Evolutionary conservation across 345 rosid genomes (phyloP).

Genomic region (Litchi chinensis): DNA sequence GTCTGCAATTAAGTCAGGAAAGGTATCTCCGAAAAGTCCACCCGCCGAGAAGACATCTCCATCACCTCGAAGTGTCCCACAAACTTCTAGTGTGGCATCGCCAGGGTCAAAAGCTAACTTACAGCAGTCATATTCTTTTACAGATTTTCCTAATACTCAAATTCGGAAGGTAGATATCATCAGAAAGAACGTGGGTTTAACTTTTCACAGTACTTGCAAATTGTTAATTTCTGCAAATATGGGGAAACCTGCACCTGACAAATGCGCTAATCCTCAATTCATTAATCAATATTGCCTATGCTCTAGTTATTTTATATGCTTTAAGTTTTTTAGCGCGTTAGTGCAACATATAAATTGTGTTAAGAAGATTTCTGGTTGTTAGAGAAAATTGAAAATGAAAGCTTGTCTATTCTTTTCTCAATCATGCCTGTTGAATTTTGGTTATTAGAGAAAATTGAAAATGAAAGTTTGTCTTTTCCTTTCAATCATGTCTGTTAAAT

Average conservation of each 20-base stretch:
- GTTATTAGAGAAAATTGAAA: constrained; percentile 5
- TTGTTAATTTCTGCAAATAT: background rate
- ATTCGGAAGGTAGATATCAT: constrained; percentile 85
- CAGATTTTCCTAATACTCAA: constrained; percentile 91
- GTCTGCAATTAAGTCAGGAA: constrained; percentile 82
- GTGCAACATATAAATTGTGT: background rate
- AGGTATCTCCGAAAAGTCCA: constrained; percentile 42
- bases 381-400: constrained; percentile 4
- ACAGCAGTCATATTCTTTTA: constrained; percentile 59
- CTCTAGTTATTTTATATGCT: background rate
- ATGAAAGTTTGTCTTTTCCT: constrained; percentile 1
- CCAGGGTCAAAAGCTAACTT: constrained; percentile 44
- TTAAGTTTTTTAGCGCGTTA: background rate
- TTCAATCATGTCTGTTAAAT: background rate
- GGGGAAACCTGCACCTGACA: background rate
- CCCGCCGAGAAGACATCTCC: constrained; percentile 47
- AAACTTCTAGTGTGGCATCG: constrained; percentile 37
- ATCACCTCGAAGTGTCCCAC: constrained; percentile 36
- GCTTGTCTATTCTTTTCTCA: background rate
- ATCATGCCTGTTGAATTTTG: background rate
- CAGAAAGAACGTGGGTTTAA: background rate
- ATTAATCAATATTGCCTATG: background rate
- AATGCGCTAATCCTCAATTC: background rate
- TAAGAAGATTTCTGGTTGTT: background rate
- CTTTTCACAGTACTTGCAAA: background rate